Percentiles rank a stretch among this genome's conserved stretches.
Evolutionary conservation across 176 grass and related monocot species (phyloP).

Genomic region (Oryza officinalis): DNA sequence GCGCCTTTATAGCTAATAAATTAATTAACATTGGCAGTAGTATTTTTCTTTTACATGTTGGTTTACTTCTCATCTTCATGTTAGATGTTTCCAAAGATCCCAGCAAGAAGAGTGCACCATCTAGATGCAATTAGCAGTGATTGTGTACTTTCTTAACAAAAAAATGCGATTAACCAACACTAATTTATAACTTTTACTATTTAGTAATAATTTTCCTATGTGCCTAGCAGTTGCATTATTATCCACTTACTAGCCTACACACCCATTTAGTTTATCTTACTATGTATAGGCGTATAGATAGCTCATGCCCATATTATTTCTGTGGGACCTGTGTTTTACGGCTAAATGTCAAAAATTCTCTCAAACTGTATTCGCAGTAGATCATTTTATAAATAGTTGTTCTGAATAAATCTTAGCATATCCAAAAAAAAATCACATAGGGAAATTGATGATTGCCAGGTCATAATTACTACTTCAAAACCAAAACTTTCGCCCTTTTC

Average conservation of each 20-base stretch:
- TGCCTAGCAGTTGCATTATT: too few species aligned
- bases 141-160: background rate
- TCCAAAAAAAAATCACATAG: background rate
- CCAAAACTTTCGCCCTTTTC: background rate
- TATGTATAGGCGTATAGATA: too few species aligned
- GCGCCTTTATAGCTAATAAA: constrained; percentile 24
- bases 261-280: too few species aligned
- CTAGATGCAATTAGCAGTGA: constrained; percentile 24
- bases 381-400: too few species aligned
- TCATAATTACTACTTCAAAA: background rate
- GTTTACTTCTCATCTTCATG: constrained; percentile 25
- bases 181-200: too few species aligned
- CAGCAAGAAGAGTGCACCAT: constrained; percentile 24
- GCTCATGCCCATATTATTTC: too few species aligned
- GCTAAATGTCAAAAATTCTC: too few species aligned
- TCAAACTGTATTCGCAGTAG: too few species aligned
- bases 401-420: too few species aligned
- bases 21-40: background rate
- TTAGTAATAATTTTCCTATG: too few species aligned
- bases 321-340: too few species aligned
- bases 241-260: too few species aligned
- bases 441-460: background rate
- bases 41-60: constrained; percentile 21
- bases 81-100: constrained; percentile 43
- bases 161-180: background rate